Evolutionary conservation across 2,329 filamentous ascomycete species (phyloP), one percentile per base, ranked within the genome.

Genomic region (Fusarium stilboides): DNA sequence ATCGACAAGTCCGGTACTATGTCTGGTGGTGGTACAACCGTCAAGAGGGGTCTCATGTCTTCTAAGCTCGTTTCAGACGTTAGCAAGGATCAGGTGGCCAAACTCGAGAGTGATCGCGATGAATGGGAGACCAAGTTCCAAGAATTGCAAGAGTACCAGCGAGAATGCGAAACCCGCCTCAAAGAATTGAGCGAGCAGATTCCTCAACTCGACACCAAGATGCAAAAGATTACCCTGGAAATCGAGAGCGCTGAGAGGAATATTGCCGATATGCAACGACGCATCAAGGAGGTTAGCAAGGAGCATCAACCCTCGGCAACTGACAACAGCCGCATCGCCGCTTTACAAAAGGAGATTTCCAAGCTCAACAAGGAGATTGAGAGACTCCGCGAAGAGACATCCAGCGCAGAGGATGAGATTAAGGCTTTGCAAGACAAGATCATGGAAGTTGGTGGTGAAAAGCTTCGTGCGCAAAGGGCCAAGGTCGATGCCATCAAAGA

Each of bases 1-100:
- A 98, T 99, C 71, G 96, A 99, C 82, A 97, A 97, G 78, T 98
- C 95, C 1, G 96, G 96, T 85, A 98, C 96, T 36, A 98, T 99
- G 96, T 97, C 93, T 61, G 96, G 96, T 84, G 96, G 96, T 85
- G 96, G 96, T 58, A 95, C 89, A 45, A 92, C 93, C 17, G 93
- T 96, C 58, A 94, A 95, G 74, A 94, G 91, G 76, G 97, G 97
- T 1, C 89, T 94, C 59, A 99, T 99, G 97, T 98, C 95, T 1
- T 97, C 94, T 13, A 98, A 97, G 80, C 89, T 97, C 45, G 91
- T 92, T n/a, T 88, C 93, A 2, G 94, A 97, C 60, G 92, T 92
- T 17, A 92, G 90, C 52, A 94, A 94, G 78, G 95, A 98, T 70
- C 92, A 97, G 75, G 95, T 99, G 5, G 79, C 87, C 50, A 94